Base-by-base conservation (phyloP, 176 grass and related monocot genomes). In the Neostapfia colusana region DNA sequence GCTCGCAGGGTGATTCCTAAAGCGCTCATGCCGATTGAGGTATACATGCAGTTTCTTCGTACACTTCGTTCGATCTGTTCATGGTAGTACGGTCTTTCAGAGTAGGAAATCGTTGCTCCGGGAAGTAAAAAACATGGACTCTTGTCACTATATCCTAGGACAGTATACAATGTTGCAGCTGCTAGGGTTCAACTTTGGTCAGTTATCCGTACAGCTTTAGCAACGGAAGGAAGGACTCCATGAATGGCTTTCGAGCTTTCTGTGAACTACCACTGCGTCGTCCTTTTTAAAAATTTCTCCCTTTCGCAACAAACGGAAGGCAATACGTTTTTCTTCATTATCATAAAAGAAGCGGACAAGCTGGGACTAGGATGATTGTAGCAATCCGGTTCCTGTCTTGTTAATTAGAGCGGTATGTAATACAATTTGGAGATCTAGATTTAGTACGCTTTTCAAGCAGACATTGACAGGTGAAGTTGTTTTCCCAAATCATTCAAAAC, bases 1-100 rank as follows among this genome's bases (percentile, higher is more conserved):
- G 12, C 65, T 39, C 21, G 51, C 79, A 97, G 93, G 75, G 84
- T 92, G 20, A 97, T 97, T 81, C 89, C 93, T n/a, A 86, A 85
- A 90, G 89, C 89, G 78, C 93, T 97, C 46, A 85, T 92, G 87
- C 67, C 89, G 41, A 61, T 92, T 23, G 89, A 97, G 93, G 93
- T 13, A 48, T 4, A 40, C 5, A 51, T 53, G 68, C 0, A 31
- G 6, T 66, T 43, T 48, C 27, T 3, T 40, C 4, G 21, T 7
- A 5, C 36, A 44, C 23, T 1, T 6, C 5, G 0, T 48, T 58
- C 5, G 0, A 39, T 58, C 14, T 38, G 10, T 73, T 37, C 9
- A 26, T 66, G 40, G 45, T 24, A 14, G 57, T 35, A 14, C 26
- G 2, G 28, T 21, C 15, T 53, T 73, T 37, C 45, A 73, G 45